phyloP scores from a whole-genome alignment of 352 stramenopile genomes.

The Thraustochytrium striatum region DNA sequence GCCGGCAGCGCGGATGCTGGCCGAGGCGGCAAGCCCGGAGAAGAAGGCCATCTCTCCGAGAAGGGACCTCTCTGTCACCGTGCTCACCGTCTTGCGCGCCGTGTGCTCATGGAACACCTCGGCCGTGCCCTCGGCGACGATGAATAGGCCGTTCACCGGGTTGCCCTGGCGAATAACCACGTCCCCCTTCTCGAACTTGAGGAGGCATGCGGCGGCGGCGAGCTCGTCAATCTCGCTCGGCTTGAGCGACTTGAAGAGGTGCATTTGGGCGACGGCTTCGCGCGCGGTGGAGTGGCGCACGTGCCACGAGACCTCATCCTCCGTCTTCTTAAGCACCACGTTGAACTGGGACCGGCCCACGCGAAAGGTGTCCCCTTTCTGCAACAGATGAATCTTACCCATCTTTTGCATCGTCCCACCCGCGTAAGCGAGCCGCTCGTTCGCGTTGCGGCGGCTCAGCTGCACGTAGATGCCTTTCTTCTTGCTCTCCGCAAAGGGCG shows the following conservation, averaged over 20 bases:
- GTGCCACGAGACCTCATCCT: neutral
- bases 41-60: slow-evolving; percentile 34
- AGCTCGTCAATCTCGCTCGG: neutral
- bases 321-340: slow-evolving; percentile 27
- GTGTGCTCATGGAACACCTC: slow-evolving; percentile 15
- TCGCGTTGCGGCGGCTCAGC: neutral
- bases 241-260: neutral
- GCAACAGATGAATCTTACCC: neutral
- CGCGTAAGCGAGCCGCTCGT: neutral
- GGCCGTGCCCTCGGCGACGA: slow-evolving; percentile 3
- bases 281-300: neutral
- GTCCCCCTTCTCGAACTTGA: slow-evolving; percentile 9
- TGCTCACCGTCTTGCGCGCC: slow-evolving; percentile 9
- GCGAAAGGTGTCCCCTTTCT: slow-evolving; percentile 16
- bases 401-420: neutral
- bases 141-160: slow-evolving; percentile 17
- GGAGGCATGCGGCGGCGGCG: neutral
- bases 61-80: neutral
- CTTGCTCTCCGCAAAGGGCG: slow-evolving; percentile 9
- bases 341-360: slow-evolving; percentile 35
- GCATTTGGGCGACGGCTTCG: neutral
- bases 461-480: slow-evolving; percentile 35
- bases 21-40: neutral
- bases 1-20: neutral
- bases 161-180: neutral